A percentile compares a stretch with the other conserved stretches of the same genome.
phyloP scores from a whole-genome alignment of 768 basidiomycete species.

The Tephrocybe rancida region DNA sequence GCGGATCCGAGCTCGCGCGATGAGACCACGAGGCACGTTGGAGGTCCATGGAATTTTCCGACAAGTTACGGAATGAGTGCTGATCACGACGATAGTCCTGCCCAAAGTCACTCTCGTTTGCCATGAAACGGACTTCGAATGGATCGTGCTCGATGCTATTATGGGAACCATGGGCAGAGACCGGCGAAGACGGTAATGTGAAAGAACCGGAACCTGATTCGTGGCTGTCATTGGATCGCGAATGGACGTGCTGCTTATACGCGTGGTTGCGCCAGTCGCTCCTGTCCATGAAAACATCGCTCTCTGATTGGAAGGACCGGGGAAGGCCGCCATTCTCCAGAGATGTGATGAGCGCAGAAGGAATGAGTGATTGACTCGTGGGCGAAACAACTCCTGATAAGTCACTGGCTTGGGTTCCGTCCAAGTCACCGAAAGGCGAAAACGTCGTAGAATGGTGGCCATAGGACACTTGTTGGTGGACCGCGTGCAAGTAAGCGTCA shows the following conservation, averaged over 20 bases:
- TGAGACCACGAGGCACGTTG: constrained; percentile 31
- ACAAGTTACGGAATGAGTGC: constrained; percentile 2
- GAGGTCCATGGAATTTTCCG: constrained; percentile 27
- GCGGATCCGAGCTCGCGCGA: constrained; percentile 38
- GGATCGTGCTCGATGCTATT: constrained; percentile 43
- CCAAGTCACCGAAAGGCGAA: constrained; percentile 56
- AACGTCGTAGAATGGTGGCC: constrained; percentile 33
- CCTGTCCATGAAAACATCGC: constrained; percentile 50
- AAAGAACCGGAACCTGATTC: constrained; percentile 10
- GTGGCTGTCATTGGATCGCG: constrained; percentile 13
- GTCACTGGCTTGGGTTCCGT: constrained; percentile 20
- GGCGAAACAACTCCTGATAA: constrained; percentile 37
- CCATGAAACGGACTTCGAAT: constrained; percentile 44
- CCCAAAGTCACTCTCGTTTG: constrained; percentile 11
- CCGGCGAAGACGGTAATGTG: constrained; percentile 34
- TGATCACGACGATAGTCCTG: constrained; percentile 28
- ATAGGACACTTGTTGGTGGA: constrained; percentile 16
- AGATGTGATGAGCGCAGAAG: constrained; percentile 57
- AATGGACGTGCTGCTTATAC: constrained; percentile 9
- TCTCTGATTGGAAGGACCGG: constrained; percentile 54
- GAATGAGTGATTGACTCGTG: constrained; percentile 52
- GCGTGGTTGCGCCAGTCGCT: constrained; percentile 44
- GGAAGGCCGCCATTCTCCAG: constrained; percentile 44
- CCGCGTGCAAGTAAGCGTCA: constrained; percentile 36
- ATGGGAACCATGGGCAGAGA: constrained; percentile 11